Conservation (phyloP, 345 rosid genomes). For the Rhodamnia rubescens region DNA sequence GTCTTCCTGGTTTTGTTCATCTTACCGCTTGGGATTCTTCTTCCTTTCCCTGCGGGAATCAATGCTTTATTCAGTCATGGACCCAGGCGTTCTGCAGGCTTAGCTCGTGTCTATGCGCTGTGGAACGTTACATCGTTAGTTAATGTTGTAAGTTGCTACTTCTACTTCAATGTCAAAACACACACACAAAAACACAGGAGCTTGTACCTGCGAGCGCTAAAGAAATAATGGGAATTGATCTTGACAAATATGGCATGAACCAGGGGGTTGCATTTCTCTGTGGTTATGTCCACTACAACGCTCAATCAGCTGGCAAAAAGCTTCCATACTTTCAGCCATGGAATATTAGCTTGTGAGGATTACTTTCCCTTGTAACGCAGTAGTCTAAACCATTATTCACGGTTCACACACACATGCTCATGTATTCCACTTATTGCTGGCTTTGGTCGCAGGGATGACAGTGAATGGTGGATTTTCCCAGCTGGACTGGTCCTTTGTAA, state of each 20-base stretch:
- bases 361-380: neutral
- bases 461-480: constrained; percentile 99
- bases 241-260: constrained; percentile 1
- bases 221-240: neutral
- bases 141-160: constrained; percentile 65
- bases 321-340: constrained; percentile 70
- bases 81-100: constrained; percentile 94
- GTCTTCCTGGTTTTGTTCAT: constrained; percentile 80
- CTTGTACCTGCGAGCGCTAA: neutral
- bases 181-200: neutral
- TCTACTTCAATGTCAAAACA: neutral
- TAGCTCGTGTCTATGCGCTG: constrained; percentile 88
- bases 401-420: neutral
- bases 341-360: constrained; percentile 95
- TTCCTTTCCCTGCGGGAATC: constrained; percentile 98
- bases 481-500: constrained; percentile 84
- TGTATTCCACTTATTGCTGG: neutral
- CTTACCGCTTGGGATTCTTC: constrained; percentile 84
- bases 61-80: constrained; percentile 98
- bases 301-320: constrained; percentile 55
- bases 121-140: constrained; percentile 86
- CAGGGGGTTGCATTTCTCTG: constrained; percentile 87
- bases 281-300: constrained; percentile 71
- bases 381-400: neutral
- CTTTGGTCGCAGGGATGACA: constrained; percentile 78